Percentiles rank a stretch among this genome's conserved stretches.
These are phyloP conservation scores for Alectoria sarmentosa DNA, from an alignment of 495 filamentous ascomycete genomes.

Conservation along the genomic window DNA sequence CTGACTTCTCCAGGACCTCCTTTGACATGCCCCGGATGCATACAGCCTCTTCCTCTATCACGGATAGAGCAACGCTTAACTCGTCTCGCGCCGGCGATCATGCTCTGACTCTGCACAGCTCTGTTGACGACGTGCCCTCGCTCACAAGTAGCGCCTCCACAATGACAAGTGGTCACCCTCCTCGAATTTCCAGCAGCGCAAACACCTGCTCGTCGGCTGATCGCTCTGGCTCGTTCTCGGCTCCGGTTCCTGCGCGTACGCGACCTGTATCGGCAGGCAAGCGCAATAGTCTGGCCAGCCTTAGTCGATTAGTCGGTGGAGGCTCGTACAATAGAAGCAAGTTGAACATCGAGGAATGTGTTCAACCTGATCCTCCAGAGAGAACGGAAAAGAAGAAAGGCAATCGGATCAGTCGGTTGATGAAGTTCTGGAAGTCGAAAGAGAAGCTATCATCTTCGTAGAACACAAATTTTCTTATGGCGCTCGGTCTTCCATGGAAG, in stretches of 20 bases:
- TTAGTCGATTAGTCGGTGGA: slow-evolving; percentile 75
- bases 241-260: slow-evolving; percentile 53
- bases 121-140: slow-evolving; percentile 81
- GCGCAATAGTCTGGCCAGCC: slow-evolving; percentile 74
- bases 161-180: slow-evolving; percentile 47
- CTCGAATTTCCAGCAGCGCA: slow-evolving; percentile 42
- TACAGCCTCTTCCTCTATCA: slow-evolving; percentile 62
- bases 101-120: slow-evolving; percentile 59
- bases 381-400: slow-evolving; percentile 61
- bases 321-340: slow-evolving; percentile 75
- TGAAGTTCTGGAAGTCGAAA: slow-evolving; percentile 75
- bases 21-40: slow-evolving; percentile 64
- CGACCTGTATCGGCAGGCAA: slow-evolving; percentile 45
- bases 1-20: slow-evolving; percentile 39
- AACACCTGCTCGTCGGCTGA: slow-evolving; percentile 46
- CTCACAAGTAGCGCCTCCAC: slow-evolving; percentile 82
- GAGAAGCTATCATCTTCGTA: slow-evolving; percentile 33
- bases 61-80: slow-evolving; percentile 54
- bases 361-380: slow-evolving; percentile 46
- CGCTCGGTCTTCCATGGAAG: background rate
- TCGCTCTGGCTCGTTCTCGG: slow-evolving; percentile 62
- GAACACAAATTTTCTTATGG: background rate
- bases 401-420: slow-evolving; percentile 68
- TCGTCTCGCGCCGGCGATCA: slow-evolving; percentile 49
- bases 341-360: slow-evolving; percentile 64